Evolutionary conservation across 345 rosid species (phyloP), one percentile per base, ranked within the genome.

Genomic region (Corchorus olitorius): DNA sequence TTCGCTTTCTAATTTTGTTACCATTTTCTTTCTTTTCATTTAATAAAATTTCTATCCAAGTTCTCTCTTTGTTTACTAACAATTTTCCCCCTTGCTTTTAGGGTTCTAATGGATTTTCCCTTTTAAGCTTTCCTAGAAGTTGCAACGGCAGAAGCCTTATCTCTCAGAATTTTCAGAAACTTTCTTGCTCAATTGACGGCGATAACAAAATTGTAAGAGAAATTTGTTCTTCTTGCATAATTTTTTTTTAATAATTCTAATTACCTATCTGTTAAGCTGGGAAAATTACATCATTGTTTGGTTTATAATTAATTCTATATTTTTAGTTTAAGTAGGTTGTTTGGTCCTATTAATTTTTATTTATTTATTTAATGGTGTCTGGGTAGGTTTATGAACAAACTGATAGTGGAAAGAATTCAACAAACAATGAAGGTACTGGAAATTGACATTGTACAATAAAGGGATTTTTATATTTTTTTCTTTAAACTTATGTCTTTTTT

Each of bases 201-300:
- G 70, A 73, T 4, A 71, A 33, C 81, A 74, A 70, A 75, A 68
- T 73, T 71, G 89, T 86, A 78, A 80, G 85, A 79, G 35, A 37
- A n/a, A 35, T 34, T 69, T 27, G n/a, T 15, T 2, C 34, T 50
- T 50, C 56, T 8, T 52, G 60, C 56, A 1, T 70, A 4, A 52
- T 9, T 52, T 69, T 70, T 27, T 12, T 39, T 39, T 0, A 27
- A 16, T 33, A 5, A 17, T 70, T 34, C 33, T 70, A 16, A 16
- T 34, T 15, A 15, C 59, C 16, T 50, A 4, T 50, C 10, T 33
- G 14, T 33, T 68, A 41, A 49, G 27, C 33, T 68, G 7, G 14
- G 27, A 49, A 6, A 48, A 7, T 8, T 20, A 48, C 27, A 22
- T 60, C 22, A 10, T 12, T 60, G 65, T 15, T 60, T 13, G 35